Conservation (phyloP, 306 rosid species). For the Geum urbanum region DNA sequence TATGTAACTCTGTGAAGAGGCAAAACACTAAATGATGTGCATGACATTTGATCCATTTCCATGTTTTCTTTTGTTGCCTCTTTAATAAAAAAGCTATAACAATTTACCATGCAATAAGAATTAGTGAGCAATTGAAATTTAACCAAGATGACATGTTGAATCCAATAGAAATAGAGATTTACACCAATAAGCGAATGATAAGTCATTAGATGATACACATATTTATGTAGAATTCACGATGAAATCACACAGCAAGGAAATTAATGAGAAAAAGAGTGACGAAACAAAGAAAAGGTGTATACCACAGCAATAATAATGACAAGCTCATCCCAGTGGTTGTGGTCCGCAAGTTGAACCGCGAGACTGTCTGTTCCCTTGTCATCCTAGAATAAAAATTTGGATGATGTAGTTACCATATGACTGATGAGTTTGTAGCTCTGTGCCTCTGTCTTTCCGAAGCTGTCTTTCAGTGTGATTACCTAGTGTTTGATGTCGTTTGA, state of each 20-base stretch:
- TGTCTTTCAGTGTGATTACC: too few relatives aligned
- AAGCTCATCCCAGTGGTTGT: conserved; percentile 96
- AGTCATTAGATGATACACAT: background rate
- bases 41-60: too few relatives aligned
- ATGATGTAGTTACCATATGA: background rate
- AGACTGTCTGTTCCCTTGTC: conserved; percentile 85
- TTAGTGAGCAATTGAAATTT: too few relatives aligned
- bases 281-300: conserved; percentile 19
- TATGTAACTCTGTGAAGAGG: too few relatives aligned
- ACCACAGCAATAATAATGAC: conserved; percentile 93
- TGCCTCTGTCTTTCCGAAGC: too few relatives aligned
- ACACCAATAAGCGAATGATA: background rate
- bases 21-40: too few relatives aligned
- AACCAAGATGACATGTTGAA: background rate
- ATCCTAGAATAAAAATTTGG: conserved; percentile 48
- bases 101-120: too few relatives aligned
- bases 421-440: too few relatives aligned
- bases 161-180: too few relatives aligned
- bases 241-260: background rate
- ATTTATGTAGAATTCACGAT: background rate
- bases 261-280: background rate
- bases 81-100: too few relatives aligned
- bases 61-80: too few relatives aligned
- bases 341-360: conserved; percentile 90
- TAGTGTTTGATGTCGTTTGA: too few relatives aligned